A percentile compares a stretch with the other conserved stretches of the same genome.
Evolutionary conservation across 768 basidiomycete genomes (phyloP).

Genomic region (Phanerochaete carnosa): DNA sequence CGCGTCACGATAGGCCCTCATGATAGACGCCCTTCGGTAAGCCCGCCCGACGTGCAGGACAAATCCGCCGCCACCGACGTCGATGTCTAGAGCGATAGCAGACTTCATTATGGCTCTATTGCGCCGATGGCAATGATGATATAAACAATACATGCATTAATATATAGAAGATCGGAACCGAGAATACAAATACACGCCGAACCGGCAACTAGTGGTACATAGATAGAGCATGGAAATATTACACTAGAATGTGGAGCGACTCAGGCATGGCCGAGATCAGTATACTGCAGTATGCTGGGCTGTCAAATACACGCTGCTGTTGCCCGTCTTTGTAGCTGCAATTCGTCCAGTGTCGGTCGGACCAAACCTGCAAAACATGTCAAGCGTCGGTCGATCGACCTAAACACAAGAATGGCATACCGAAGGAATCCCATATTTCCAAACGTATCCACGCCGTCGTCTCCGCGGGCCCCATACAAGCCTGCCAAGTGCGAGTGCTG

Average conservation of each 20-base stretch:
- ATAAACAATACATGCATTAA: not conserved
- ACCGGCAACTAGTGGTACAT: not conserved
- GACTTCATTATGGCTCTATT: not conserved
- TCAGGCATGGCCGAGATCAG: not conserved
- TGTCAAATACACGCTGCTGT: not conserved
- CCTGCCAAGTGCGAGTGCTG: constrained; percentile 66
- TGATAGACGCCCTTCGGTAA: not conserved
- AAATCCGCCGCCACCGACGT: constrained; percentile 2
- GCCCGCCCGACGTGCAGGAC: not conserved
- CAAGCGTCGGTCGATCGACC: not conserved
- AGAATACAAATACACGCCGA: not conserved
- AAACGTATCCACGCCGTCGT: constrained; percentile 91
- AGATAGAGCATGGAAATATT: not conserved
- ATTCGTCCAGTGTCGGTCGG: constrained; percentile 20
- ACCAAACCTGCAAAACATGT: constrained; percentile 9
- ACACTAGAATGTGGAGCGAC: not conserved
- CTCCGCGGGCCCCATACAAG: constrained; percentile 75
- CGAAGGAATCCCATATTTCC: constrained; percentile 79
- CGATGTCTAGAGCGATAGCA: not conserved
- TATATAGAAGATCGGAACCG: not conserved
- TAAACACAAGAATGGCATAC: constrained; percentile 26
- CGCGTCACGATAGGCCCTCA: not conserved
- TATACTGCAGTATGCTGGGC: not conserved
- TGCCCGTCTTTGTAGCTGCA: constrained; percentile 19
- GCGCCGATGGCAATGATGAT: not conserved